These are phyloP conservation scores for Lanmaoa pseudosensibilis DNA, from an alignment of 768 basidiomycete genomes.

Conservation along the genomic window DNA sequence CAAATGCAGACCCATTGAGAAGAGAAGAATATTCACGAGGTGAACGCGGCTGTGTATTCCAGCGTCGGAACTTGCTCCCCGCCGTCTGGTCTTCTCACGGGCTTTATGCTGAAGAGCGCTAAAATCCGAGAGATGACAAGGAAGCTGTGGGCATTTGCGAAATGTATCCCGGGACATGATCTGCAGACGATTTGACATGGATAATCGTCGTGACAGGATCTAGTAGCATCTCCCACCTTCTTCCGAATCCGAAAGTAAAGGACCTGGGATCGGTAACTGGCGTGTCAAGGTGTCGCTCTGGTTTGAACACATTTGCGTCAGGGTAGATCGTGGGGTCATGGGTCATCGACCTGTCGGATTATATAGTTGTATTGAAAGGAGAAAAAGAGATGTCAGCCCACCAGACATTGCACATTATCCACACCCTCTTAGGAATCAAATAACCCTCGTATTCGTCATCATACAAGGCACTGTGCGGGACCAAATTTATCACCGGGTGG, in stretches of 20 bases:
- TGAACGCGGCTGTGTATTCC: slow-evolving; percentile 4
- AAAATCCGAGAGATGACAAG: slow-evolving; percentile 24
- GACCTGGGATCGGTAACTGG: slow-evolving; percentile 18
- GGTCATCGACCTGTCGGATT: slow-evolving; percentile 30
- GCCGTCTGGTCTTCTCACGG: slow-evolving; percentile 9
- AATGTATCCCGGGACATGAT: slow-evolving; percentile 19
- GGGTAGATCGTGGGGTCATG: slow-evolving; percentile 33
- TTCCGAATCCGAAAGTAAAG: slow-evolving; percentile 23
- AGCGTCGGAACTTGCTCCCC: slow-evolving; percentile 14
- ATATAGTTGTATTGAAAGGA: background rate
- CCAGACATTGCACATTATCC: slow-evolving; percentile 19
- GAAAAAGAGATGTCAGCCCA: background rate
- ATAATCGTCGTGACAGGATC: background rate
- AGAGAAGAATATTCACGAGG: background rate
- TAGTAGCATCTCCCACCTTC: slow-evolving; percentile 6
- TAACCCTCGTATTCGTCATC: slow-evolving; percentile 14
- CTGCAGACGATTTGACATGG: background rate
- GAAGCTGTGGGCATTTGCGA: slow-evolving; percentile 23
- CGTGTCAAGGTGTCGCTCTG: slow-evolving; percentile 25
- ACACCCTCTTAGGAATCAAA: slow-evolving; percentile 9
- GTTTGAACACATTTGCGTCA: slow-evolving; percentile 29
- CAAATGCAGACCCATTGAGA: background rate
- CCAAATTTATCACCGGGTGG: slow-evolving; percentile 16
- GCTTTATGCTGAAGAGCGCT: slow-evolving; percentile 22
- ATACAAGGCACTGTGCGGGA: slow-evolving; percentile 15